Conservation (phyloP, 768 basidiomycete species). For the Inosperma sp. region DNA sequence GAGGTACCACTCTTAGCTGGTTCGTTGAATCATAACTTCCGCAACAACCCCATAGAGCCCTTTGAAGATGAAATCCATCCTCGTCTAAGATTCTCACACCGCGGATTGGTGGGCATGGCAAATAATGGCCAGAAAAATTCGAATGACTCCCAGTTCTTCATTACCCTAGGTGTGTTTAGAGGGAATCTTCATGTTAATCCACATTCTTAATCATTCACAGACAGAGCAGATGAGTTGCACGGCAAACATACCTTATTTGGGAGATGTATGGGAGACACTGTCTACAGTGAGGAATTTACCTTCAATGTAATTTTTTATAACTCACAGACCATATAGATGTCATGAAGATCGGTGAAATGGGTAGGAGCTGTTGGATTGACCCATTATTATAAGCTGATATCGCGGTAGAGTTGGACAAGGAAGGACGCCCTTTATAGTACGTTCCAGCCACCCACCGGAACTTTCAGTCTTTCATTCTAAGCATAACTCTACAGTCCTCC, state of each 20-base stretch:
- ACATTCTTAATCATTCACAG: conserved; percentile 32
- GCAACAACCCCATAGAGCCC: conserved; percentile 50
- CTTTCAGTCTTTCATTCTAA: background rate
- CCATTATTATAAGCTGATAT: background rate
- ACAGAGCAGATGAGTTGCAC: conserved; percentile 88
- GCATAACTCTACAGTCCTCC: conserved; percentile 58
- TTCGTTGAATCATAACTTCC: background rate
- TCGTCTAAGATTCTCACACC: conserved; percentile 80
- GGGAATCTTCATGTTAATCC: background rate
- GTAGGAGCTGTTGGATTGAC: conserved; percentile 37
- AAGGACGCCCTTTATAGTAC: conserved; percentile 79
- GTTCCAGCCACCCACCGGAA: no score
- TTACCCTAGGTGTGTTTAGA: conserved; percentile 69
- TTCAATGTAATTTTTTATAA: background rate
- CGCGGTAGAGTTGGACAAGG: conserved; percentile 59
- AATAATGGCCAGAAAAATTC: conserved; percentile 82
- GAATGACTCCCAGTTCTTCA: conserved; percentile 93
- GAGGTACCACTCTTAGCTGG: no score
- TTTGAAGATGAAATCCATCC: conserved; percentile 96
- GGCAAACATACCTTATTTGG: conserved; percentile 95
- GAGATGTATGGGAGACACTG: conserved; percentile 79
- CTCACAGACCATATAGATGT: conserved; percentile 52
- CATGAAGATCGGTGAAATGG: conserved; percentile 86
- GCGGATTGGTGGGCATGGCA: conserved; percentile 93
- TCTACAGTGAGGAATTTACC: conserved; percentile 63